Base-by-base conservation (phyloP, 495 filamentous ascomycete species). In the Penicillium argentinense region DNA sequence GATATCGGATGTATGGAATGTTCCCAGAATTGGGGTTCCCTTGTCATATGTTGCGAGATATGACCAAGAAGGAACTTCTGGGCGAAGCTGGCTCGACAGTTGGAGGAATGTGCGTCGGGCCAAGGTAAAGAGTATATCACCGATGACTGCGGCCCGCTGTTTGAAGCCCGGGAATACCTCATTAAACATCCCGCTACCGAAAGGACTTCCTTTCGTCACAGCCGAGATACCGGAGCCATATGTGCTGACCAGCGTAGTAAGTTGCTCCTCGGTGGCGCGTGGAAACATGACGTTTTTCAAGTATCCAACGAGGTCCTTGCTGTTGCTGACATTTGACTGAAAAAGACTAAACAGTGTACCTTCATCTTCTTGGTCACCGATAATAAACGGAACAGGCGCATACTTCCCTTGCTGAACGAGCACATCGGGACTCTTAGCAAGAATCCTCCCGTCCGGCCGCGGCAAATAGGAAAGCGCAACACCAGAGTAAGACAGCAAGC, bases 91-190 rank as follows among this genome's bases (percentile, higher is more conserved):
- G 0, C 42, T 38, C 2, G 75, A 56, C 1, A 40, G 26, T 8
- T 73, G 57, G 26, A 89, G 72, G 59, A 84, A 80, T 2, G 66
- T 41, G 8, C 86, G 77, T 1, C 86, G 77, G 1, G 77, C 79
- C 1, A 87, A 66, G 1, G 80, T 88, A 53, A 86, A 88, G 17
- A 76, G 75, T 1, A 83, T 55, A 49, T 90, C 86, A 19, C 86
- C 86, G 0, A 89, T 70, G 36, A 90, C 82, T 13, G 86, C 85
- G 1, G 87, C 82, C 0, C 89, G 69, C 3, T 85, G 83, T 61
- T 91, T 91, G 73, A 80, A 89, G 54, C 85, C 75, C 0, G 86
- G 85, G 53, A 88, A 89, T 57, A 77, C 66, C 49, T 82, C 80
- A 62, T 89, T 84, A 2, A 78, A 28, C 6, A 71, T 45, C 11